Evolutionary conservation across 2,329 filamentous ascomycete species (phyloP).

Genomic region (Coniochaeta sp.): DNA sequence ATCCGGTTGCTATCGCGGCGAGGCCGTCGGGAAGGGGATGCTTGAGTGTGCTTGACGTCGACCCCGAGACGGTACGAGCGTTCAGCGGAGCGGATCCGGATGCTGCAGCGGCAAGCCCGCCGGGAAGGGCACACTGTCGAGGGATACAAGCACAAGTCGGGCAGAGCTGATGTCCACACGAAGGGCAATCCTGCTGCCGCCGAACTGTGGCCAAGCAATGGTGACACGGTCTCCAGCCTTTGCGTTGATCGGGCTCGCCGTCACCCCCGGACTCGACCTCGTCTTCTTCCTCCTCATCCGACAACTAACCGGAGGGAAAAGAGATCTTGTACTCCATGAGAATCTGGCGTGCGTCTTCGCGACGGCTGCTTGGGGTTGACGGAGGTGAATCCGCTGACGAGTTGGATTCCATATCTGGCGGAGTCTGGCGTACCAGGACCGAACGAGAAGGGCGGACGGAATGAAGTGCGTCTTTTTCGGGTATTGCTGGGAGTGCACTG

Average conservation of each 20-base stretch:
- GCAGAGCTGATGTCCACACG: slow-evolving; percentile 46
- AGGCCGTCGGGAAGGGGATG: no score
- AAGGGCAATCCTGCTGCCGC: slow-evolving; percentile 31
- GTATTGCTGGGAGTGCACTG: neutral
- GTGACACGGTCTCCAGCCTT: slow-evolving; percentile 36
- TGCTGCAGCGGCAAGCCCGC: neutral
- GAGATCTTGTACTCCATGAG: slow-evolving; percentile 40
- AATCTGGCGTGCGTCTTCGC: slow-evolving; percentile 36
- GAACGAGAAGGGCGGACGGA: neutral
- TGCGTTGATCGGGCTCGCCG: slow-evolving; percentile 21
- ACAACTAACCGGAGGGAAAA: slow-evolving; percentile 38
- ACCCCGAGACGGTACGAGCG: neutral
- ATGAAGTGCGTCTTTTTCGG: neutral
- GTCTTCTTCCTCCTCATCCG: slow-evolving; percentile 30
- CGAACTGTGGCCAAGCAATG: slow-evolving; percentile 36
- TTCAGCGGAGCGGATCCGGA: neutral
- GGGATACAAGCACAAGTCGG: slow-evolving; percentile 34
- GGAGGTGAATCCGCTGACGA: slow-evolving; percentile 2
- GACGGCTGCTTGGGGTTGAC: slow-evolving; percentile 25
- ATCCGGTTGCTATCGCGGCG: neutral
- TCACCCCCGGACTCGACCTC: slow-evolving; percentile 20
- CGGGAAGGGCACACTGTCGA: slow-evolving; percentile 7
- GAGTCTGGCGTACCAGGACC: neutral
- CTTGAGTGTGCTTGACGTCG: neutral
- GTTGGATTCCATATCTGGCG: neutral